Percentiles rank a stretch among this genome's conserved stretches.
phyloP scores from a whole-genome alignment of 164 flowering plant genomes.

The Macadamia tetraphylla region DNA sequence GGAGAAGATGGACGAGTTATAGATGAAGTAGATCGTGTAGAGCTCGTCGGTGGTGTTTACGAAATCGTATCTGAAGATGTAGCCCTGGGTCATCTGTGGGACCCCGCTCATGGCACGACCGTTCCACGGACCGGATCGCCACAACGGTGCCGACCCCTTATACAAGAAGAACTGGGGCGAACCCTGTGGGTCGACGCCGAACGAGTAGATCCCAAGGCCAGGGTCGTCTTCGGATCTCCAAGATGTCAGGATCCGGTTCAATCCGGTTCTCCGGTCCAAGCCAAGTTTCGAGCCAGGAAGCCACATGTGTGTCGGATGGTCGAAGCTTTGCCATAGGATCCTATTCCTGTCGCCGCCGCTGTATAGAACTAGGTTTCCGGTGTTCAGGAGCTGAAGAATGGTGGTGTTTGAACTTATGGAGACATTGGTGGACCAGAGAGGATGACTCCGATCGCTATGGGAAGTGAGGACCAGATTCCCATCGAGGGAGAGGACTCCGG shows the following conservation, averaged over 20 bases:
- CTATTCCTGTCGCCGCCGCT: neutral
- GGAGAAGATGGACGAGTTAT: constrained; percentile 6
- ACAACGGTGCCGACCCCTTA: constrained; percentile 6
- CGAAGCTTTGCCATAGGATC: constrained; percentile 46
- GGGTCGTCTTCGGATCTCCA: constrained; percentile 43
- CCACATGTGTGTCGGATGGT: constrained; percentile 31
- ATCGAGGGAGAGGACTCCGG: constrained; percentile 29
- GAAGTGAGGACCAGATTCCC: constrained; percentile 24
- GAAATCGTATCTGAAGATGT: constrained; percentile 4
- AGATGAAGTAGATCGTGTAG: neutral
- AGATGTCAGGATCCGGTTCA: constrained; percentile 30
- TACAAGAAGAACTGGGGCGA: constrained; percentile 26
- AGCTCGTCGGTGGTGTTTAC: constrained; percentile 9
- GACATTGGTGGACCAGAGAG: constrained; percentile 37
- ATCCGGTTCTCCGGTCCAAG: constrained; percentile 21
- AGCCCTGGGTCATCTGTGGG: constrained; percentile 7
- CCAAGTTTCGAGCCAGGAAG: constrained; percentile 39
- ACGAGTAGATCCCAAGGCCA: constrained; percentile 25
- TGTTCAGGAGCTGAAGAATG: constrained; percentile 24
- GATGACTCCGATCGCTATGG: neutral
- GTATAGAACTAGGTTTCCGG: constrained; percentile 34
- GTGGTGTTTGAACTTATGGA: neutral
- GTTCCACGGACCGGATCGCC: constrained; percentile 44
- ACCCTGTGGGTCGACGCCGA: constrained; percentile 18
- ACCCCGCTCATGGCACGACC: constrained; percentile 26